Evolutionary conservation across 2,329 filamentous ascomycete genomes (phyloP).

Genomic region (Trichophyton mentagrophytes): DNA sequence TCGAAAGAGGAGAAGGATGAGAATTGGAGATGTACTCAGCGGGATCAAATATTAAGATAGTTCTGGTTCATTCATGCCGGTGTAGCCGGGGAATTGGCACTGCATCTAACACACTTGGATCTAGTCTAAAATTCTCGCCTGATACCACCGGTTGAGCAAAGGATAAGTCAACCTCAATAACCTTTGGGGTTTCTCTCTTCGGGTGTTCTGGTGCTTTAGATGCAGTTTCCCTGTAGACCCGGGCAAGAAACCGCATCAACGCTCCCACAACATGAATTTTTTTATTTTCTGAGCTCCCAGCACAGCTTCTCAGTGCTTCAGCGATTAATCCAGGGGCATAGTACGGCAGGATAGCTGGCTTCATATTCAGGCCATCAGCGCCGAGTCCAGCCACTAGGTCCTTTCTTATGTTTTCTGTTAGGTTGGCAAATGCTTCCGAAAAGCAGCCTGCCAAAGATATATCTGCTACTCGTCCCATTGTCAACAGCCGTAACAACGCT

Average conservation of each 20-base stretch:
- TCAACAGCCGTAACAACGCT: neutral
- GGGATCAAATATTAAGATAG: neutral
- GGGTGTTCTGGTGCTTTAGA: neutral
- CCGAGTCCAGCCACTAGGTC: neutral
- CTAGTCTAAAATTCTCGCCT: neutral
- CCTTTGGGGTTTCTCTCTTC: neutral
- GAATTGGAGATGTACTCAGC: neutral
- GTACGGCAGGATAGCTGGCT: slow-evolving; percentile 1
- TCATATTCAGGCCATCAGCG: neutral
- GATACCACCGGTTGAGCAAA: neutral
- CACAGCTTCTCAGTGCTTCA: neutral
- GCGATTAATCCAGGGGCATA: slow-evolving; percentile 1
- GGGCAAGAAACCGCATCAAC: slow-evolving; percentile 3
- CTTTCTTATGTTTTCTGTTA: neutral
- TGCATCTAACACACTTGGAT: neutral
- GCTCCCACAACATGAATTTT: neutral
- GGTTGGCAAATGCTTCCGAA: neutral
- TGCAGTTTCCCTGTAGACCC: neutral
- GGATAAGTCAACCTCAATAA: neutral
- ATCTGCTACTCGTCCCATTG: neutral
- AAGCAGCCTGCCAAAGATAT: neutral
- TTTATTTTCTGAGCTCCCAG: neutral
- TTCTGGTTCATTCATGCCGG: neutral
- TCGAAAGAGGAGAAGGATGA: neutral
- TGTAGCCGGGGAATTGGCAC: neutral